Evolutionary conservation across 2,329 filamentous ascomycete species (phyloP).

Genomic region (Meredithiella fracta): DNA sequence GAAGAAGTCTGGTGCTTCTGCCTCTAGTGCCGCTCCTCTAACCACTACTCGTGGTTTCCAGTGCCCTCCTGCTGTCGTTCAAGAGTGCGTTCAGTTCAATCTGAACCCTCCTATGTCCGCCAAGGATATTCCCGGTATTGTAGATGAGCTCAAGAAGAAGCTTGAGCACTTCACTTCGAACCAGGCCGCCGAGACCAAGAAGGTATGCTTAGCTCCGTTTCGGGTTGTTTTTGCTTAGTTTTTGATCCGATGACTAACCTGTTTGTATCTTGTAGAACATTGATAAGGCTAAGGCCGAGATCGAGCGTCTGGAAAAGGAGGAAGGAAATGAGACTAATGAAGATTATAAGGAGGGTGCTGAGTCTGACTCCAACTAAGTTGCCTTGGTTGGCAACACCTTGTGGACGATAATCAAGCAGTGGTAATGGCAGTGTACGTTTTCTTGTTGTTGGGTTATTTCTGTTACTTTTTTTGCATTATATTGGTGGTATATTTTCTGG

Average conservation of each 20-base stretch:
- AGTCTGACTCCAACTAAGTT: neutral
- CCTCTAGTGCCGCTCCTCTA: constrained; percentile 29
- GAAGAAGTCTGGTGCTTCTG: constrained; percentile 36
- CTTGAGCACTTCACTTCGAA: constrained; percentile 80
- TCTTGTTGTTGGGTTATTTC: neutral
- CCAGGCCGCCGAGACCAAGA: constrained; percentile 76
- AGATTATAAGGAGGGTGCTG: constrained; percentile 20
- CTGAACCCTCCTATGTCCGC: constrained; percentile 79
- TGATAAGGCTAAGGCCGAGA: constrained; percentile 89
- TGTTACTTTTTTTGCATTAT: neutral
- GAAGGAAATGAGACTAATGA: too few relatives aligned
- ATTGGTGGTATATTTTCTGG: neutral
- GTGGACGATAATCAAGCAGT: neutral
- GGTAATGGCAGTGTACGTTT: neutral
- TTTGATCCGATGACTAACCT: constrained; percentile 19
- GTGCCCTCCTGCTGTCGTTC: constrained; percentile 78
- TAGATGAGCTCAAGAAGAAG: constrained; percentile 88
- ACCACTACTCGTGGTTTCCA: constrained; percentile 49
- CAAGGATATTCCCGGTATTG: constrained; percentile 58
- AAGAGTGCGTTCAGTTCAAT: constrained; percentile 70
- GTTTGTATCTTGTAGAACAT: constrained; percentile 53
- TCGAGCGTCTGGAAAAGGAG: constrained; percentile 61
- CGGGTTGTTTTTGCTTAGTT: neutral
- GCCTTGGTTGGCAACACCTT: too few relatives aligned
- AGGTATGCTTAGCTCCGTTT: constrained; percentile 42